phyloP scores from a whole-genome alignment of 768 basidiomycete species.

The Psilocybe tampanensis region DNA sequence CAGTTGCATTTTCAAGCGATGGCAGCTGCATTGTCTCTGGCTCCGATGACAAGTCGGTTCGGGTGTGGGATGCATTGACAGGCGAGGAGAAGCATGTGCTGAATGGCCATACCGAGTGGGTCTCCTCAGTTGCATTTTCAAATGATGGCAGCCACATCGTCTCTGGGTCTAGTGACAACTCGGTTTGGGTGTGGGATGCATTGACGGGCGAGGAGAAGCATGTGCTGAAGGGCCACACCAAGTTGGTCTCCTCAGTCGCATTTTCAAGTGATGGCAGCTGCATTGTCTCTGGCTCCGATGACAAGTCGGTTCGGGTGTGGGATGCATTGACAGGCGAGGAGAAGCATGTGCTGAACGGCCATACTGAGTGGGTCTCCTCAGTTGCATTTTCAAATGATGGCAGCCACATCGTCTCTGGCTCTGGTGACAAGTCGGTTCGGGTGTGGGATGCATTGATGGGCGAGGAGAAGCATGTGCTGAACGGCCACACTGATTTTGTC shows the following conservation, averaged over 20 bases:
- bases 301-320: conserved; percentile 5
- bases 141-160: too few species aligned
- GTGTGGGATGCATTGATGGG: conserved; percentile 4
- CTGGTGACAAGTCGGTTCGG: conserved; percentile 1
- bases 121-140: too few species aligned
- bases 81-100: not conserved
- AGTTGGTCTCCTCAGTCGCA: not conserved
- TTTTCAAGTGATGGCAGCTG: not conserved
- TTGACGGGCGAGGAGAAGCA: not conserved
- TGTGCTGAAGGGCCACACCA: not conserved
- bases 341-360: not conserved
- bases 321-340: conserved; percentile 1
- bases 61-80: conserved; percentile 6
- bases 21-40: conserved; percentile 1
- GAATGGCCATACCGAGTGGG: not conserved
- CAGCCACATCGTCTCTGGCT: conserved; percentile 4
- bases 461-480: not conserved
- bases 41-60: conserved; percentile 1
- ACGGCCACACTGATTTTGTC: not conserved
- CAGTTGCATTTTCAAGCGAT: conserved; percentile 3
- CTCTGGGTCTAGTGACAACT: too few species aligned
- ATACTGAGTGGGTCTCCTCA: conserved; percentile 3
- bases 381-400: conserved; percentile 1
- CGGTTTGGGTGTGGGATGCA: not conserved
- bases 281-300: conserved; percentile 3